phyloP scores from a whole-genome alignment of 257 asterid genomes.

The Nicotiana obtusifolia region DNA sequence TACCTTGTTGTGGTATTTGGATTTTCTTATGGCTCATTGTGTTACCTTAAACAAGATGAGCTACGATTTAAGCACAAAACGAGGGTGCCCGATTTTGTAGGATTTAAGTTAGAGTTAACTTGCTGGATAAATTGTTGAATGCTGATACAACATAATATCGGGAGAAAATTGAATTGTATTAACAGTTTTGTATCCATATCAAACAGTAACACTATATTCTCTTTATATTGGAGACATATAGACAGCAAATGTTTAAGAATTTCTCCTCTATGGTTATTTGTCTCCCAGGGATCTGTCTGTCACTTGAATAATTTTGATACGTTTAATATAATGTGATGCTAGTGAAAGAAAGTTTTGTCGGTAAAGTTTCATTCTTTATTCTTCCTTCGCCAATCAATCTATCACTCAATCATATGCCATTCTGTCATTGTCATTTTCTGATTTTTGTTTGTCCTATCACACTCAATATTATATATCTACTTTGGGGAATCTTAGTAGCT shows the following conservation, averaged over 20 bases:
- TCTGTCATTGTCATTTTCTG: background rate
- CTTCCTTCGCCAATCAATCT: background rate
- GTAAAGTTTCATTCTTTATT: background rate
- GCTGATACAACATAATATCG: background rate
- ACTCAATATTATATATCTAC: background rate
- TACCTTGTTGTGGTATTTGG: background rate
- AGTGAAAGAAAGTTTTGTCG: background rate
- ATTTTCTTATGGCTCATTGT: background rate
- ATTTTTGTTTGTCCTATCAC: background rate
- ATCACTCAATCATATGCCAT: background rate
- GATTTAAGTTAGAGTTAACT: background rate
- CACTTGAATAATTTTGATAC: background rate
- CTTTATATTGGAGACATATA: background rate
- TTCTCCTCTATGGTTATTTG: background rate
- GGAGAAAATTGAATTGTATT: background rate
- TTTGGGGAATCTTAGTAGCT: background rate
- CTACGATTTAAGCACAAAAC: background rate
- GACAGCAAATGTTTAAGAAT: background rate
- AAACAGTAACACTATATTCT: background rate
- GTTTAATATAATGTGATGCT: background rate
- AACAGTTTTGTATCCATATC: background rate
- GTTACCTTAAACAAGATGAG: background rate
- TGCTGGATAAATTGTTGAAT: background rate
- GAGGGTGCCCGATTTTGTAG: background rate
- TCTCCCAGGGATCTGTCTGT: background rate